phyloP scores from a whole-genome alignment of 2,329 filamentous ascomycete genomes.

The Pseudogymnoascus sp. region DNA sequence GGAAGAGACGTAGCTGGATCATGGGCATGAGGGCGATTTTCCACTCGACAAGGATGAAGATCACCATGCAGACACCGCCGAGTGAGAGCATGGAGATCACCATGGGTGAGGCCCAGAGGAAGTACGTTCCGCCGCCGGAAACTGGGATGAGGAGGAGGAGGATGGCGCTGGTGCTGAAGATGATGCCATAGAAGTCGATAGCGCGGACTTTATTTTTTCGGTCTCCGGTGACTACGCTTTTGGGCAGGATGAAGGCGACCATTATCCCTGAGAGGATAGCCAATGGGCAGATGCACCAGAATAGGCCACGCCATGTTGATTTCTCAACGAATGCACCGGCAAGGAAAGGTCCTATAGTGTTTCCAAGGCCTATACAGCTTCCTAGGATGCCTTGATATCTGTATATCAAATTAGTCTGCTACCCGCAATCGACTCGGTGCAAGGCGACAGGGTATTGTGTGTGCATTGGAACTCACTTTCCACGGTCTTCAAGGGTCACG shows the following conservation, averaged over 20 bases:
- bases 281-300: slow-evolving; percentile 48
- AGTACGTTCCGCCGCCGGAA: slow-evolving; percentile 54
- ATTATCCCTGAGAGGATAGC: slow-evolving; percentile 41
- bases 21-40: slow-evolving; percentile 51
- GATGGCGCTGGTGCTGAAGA: slow-evolving; percentile 49
- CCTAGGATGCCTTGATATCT: slow-evolving; percentile 40
- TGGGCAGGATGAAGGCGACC: slow-evolving; percentile 45
- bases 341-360: slow-evolving; percentile 40
- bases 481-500: slow-evolving; percentile 52
- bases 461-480: slow-evolving; percentile 38
- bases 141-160: slow-evolving; percentile 58
- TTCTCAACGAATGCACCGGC: slow-evolving; percentile 35
- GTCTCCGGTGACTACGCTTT: slow-evolving; percentile 43
- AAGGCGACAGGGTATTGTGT: neutral
- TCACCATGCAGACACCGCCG: slow-evolving; percentile 39
- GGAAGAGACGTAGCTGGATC: slow-evolving; percentile 43
- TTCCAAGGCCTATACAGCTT: slow-evolving; percentile 37
- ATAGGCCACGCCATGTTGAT: slow-evolving; percentile 39
- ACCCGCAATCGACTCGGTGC: neutral
- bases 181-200: slow-evolving; percentile 54
- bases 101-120: slow-evolving; percentile 50
- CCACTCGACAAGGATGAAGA: slow-evolving; percentile 51
- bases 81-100: slow-evolving; percentile 54
- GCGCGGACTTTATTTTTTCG: slow-evolving; percentile 44
- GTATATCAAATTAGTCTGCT: neutral